Evolutionary conservation across 805 yeast genomes (phyloP).

Genomic region (Lachancea nothofagi): DNA sequence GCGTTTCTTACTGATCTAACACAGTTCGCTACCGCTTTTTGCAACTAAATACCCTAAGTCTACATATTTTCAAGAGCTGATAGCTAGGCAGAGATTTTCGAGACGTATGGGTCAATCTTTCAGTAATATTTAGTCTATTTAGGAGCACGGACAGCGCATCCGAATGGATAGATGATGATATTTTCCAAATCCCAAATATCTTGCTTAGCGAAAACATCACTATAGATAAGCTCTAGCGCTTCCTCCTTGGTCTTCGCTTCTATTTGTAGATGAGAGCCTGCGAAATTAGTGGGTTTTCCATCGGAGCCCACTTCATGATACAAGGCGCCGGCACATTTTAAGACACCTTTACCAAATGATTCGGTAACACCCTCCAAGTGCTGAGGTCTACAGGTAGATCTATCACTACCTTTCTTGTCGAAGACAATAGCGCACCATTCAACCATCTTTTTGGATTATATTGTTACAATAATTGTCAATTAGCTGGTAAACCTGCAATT

Average conservation of each 20-base stretch:
- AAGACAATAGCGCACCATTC: constrained; percentile 66
- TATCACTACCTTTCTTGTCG: constrained; percentile 62
- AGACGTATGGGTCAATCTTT: too few relatives aligned
- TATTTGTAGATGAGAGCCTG: constrained; percentile 62
- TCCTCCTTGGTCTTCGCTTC: constrained; percentile 62
- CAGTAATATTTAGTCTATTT: constrained; percentile 25
- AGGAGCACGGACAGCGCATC: constrained; percentile 41
- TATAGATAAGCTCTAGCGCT: constrained; percentile 55
- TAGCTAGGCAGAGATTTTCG: too few relatives aligned
- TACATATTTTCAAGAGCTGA: background rate
- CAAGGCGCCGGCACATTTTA: constrained; percentile 49
- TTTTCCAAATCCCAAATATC: constrained; percentile 75
- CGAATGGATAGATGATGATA: constrained; percentile 52
- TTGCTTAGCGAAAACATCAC: constrained; percentile 54
- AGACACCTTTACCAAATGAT: constrained; percentile 37
- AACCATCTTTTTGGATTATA: constrained; percentile 29
- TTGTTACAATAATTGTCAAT: background rate
- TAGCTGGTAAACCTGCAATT: too few relatives aligned
- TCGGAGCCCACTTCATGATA: constrained; percentile 40
- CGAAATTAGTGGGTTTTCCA: constrained; percentile 45
- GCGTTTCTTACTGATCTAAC: constrained; percentile 62
- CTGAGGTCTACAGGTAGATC: constrained; percentile 45
- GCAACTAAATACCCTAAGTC: background rate
- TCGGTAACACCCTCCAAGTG: constrained; percentile 49
- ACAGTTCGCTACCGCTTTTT: background rate